Percentiles rank a stretch among this genome's conserved stretches.
These are phyloP conservation scores for Combretum micranthum DNA, from an alignment of 345 rosid genomes.

Conservation along the genomic window DNA sequence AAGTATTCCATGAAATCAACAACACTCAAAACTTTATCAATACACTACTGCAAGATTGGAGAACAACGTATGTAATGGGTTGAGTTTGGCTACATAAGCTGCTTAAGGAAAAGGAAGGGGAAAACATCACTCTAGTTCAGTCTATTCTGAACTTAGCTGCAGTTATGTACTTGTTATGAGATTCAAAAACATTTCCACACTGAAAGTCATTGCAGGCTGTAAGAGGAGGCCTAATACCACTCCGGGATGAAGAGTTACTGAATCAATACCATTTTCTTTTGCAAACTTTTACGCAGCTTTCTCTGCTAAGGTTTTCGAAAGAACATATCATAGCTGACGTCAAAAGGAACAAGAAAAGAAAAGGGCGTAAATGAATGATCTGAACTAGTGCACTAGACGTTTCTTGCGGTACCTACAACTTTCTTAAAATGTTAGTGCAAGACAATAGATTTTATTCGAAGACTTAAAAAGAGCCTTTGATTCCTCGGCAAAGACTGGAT, in stretches of 20 bases:
- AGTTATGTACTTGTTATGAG: background rate
- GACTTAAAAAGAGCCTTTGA: background rate
- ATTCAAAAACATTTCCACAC: constrained; percentile 9
- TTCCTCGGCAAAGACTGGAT: constrained; percentile 11
- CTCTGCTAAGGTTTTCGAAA: constrained; percentile 13
- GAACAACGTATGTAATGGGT: background rate
- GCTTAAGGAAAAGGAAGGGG: too few species aligned
- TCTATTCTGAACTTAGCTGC: background rate
- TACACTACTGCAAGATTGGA: too few species aligned
- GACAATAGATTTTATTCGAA: background rate
- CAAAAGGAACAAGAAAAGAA: background rate
- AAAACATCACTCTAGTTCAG: too few species aligned
- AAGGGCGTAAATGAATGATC: background rate
- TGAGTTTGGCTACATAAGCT: background rate
- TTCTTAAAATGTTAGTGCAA: too few species aligned
- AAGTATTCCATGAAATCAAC: too few species aligned
- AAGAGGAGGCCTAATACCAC: constrained; percentile 9
- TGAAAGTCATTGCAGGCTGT: constrained; percentile 5
- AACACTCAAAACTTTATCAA: too few species aligned
- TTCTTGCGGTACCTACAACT: background rate
- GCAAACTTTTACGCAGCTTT: constrained; percentile 7
- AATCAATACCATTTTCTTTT: constrained; percentile 7
- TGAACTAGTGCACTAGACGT: background rate
- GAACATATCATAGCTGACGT: constrained; percentile 11
- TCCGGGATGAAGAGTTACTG: constrained; percentile 11